phyloP scores from a whole-genome alignment of 2,329 filamentous ascomycete genomes.

The Sclerotinia glacialis region DNA sequence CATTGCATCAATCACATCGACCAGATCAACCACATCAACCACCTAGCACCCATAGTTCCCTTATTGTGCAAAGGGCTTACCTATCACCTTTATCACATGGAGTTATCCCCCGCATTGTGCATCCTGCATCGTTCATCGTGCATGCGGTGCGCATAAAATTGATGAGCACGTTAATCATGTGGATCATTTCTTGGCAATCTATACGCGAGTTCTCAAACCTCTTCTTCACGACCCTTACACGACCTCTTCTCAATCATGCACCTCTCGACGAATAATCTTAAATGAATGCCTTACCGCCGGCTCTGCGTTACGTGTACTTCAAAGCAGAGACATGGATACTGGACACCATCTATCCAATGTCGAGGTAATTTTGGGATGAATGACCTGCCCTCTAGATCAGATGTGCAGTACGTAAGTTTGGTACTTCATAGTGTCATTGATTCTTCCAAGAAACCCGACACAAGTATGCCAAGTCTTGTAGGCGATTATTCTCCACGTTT shows the following conservation, averaged over 20 bases:
- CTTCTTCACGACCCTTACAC: background rate
- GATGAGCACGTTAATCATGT: constrained; percentile 7
- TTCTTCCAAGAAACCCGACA: background rate
- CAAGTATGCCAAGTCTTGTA: constrained; percentile 5
- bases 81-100: background rate
- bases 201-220: constrained; percentile 9
- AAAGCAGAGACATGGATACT: background rate
- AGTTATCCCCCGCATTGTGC: background rate
- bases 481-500: constrained; percentile 5
- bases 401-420: background rate
- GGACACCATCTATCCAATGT: background rate
- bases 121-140: constrained; percentile 6
- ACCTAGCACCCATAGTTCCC: too few species aligned
- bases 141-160: background rate
- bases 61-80: background rate
- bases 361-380: background rate
- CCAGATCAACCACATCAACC: too few species aligned
- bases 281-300: background rate
- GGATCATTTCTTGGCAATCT: constrained; percentile 6
- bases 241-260: background rate
- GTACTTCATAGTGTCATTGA: background rate
- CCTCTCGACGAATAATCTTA: background rate
- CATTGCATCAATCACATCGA: background rate
- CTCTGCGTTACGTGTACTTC: background rate
- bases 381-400: background rate